A percentile compares a stretch with the other conserved stretches of the same genome.
Evolutionary conservation across 768 basidiomycete species (phyloP).

Genomic region (Lentinula detonsa): DNA sequence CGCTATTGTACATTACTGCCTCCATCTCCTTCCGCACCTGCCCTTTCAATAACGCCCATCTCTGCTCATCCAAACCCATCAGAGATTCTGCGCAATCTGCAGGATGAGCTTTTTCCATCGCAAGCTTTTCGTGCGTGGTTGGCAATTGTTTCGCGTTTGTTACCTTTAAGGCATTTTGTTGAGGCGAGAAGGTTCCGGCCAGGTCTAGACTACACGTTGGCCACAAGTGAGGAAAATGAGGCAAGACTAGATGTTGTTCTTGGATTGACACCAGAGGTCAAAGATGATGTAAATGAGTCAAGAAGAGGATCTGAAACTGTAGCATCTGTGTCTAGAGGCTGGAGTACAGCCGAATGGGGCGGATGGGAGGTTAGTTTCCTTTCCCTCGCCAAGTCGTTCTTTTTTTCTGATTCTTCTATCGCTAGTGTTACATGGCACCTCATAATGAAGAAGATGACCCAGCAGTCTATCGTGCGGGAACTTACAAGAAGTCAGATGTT

Average conservation of each 20-base stretch:
- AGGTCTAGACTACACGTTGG: constrained; percentile 92
- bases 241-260: constrained; percentile 82
- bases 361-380: constrained; percentile 78
- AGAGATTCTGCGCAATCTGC: constrained; percentile 58
- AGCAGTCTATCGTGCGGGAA: constrained; percentile 79
- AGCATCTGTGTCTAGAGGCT: constrained; percentile 32
- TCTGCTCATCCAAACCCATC: constrained; percentile 48
- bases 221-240: constrained; percentile 79
- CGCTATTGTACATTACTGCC: constrained; percentile 73
- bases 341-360: constrained; percentile 77
- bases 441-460: constrained; percentile 95
- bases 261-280: constrained; percentile 70
- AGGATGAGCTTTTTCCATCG: constrained; percentile 74
- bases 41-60: constrained; percentile 43
- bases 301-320: constrained; percentile 16
- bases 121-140: constrained; percentile 91
- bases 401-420: not conserved
- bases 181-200: constrained; percentile 88
- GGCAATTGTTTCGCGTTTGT: constrained; percentile 58
- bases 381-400: constrained; percentile 3
- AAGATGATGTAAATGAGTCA: constrained; percentile 17
- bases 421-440: constrained; percentile 89
- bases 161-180: constrained; percentile 66
- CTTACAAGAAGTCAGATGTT: constrained; percentile 30
- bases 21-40: constrained; percentile 27